Percentiles rank a stretch among this genome's conserved stretches.
Conservation (phyloP, 768 basidiomycete species). For the Auricularia heimuer region DNA sequence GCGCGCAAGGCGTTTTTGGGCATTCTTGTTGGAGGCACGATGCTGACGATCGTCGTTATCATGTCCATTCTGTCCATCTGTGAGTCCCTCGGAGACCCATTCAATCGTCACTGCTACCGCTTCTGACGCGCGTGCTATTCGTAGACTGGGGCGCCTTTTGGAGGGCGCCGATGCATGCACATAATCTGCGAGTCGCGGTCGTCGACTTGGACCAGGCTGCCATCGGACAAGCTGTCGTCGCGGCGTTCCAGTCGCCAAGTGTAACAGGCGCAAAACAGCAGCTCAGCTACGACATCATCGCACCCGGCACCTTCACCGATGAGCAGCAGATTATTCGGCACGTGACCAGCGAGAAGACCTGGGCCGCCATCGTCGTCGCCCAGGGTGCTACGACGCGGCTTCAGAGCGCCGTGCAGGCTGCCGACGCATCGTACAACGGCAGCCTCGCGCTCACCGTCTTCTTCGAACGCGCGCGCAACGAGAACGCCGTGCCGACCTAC, state of each 20-base stretch:
- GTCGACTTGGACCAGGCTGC: background rate
- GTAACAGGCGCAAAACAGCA: background rate
- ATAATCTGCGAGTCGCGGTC: background rate
- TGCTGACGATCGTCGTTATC: constrained; percentile 32
- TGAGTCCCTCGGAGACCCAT: background rate
- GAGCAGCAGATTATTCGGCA: background rate
- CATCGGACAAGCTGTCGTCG: background rate
- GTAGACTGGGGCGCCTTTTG: constrained; percentile 1
- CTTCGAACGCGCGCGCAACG: background rate
- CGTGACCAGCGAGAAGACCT: background rate
- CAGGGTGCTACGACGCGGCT: background rate
- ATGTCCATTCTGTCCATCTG: constrained; percentile 43
- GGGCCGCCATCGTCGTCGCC: background rate
- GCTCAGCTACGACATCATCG: background rate
- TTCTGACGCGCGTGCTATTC: too few relatives aligned
- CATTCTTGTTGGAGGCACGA: constrained; percentile 26
- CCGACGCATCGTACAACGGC: background rate
- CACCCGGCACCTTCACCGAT: background rate
- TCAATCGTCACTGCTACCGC: too few relatives aligned
- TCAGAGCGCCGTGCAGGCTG: background rate
- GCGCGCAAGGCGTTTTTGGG: constrained; percentile 33
- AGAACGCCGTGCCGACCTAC: background rate
- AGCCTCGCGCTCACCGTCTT: background rate
- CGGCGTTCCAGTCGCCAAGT: background rate
- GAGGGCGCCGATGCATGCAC: background rate